Evolutionary conservation across 176 grass and related monocot genomes (phyloP).

Genomic region (Oryza meyeriana): DNA sequence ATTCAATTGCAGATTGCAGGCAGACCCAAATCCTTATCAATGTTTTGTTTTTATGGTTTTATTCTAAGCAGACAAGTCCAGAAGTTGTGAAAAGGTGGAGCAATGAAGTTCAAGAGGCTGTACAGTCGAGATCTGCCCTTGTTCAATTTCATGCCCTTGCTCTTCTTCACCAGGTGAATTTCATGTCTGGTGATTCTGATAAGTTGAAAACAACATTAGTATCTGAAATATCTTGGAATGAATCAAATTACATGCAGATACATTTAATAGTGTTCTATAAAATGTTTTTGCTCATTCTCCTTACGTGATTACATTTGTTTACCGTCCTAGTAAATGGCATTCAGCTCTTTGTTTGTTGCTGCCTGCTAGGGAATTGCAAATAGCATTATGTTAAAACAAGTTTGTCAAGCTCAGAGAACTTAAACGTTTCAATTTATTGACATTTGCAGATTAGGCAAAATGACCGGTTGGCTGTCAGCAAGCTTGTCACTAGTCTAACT

Average conservation of each 20-base stretch:
- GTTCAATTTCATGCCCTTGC: slow-evolving; percentile 98
- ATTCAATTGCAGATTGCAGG: slow-evolving; percentile 2
- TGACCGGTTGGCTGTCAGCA: slow-evolving; percentile 94
- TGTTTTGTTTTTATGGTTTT: slow-evolving; percentile 26
- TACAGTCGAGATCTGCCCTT: slow-evolving; percentile 90
- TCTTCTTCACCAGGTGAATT: slow-evolving; percentile 91
- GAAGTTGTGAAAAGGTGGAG: slow-evolving; percentile 99
- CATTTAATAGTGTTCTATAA: not conserved
- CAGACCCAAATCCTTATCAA: not conserved
- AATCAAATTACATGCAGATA: not conserved
- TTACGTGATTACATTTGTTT: not conserved
- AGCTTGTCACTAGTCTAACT: slow-evolving; percentile 91
- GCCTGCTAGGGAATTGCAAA: not conserved
- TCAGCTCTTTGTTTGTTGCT: not conserved
- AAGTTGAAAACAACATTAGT: not conserved
- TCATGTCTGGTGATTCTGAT: not conserved
- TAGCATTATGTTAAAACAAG: not conserved
- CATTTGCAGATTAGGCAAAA: slow-evolving; percentile 90
- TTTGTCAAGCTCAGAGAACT: not conserved
- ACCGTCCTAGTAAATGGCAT: not conserved
- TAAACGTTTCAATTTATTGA: not conserved
- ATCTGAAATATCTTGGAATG: not conserved
- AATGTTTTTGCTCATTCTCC: not conserved
- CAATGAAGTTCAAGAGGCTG: slow-evolving; percentile 99
- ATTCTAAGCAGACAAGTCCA: slow-evolving; percentile 65